Conservation (phyloP, 768 basidiomycete species). For the Boletus sensibilis region DNA sequence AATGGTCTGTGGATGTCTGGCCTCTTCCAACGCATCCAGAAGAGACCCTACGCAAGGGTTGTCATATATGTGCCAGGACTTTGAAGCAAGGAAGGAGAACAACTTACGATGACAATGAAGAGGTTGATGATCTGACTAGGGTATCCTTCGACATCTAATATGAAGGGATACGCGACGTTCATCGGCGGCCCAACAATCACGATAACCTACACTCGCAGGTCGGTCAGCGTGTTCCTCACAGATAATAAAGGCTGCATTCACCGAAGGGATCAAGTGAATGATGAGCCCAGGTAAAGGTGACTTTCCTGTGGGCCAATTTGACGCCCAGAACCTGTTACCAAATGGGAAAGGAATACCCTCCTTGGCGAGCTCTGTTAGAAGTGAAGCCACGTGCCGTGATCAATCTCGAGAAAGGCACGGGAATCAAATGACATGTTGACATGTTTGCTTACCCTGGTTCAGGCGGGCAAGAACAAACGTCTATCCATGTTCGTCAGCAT, state of each 20-base stretch:
- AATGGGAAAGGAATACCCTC: conserved; percentile 63
- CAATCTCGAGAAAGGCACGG: not conserved
- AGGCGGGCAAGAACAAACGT: conserved; percentile 51
- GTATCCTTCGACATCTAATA: conserved; percentile 50
- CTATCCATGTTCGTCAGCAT: conserved; percentile 24
- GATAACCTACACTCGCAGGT: conserved; percentile 39
- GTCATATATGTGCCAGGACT: conserved; percentile 5
- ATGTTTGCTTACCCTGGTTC: conserved; percentile 42
- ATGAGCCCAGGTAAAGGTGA: conserved; percentile 54
- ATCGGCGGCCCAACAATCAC: conserved; percentile 55
- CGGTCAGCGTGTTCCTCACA: not conserved
- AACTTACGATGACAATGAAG: conserved; percentile 49
- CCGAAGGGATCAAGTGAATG: conserved; percentile 53
- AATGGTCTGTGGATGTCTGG: conserved; percentile 51
- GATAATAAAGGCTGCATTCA: conserved; percentile 15
- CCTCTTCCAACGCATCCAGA: conserved; percentile 54
- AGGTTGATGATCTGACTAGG: conserved; percentile 56
- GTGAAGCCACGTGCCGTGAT: not conserved
- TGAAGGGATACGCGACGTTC: conserved; percentile 55
- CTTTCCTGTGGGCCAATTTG: conserved; percentile 58
- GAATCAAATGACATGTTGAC: no score
- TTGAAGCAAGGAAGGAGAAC: conserved; percentile 22
- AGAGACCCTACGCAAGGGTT: conserved; percentile 42
- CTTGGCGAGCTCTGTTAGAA: conserved; percentile 51
- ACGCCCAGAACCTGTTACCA: conserved; percentile 58